phyloP scores from a whole-genome alignment of 805 yeast species.

The Wickerhamomyces bovis region DNA sequence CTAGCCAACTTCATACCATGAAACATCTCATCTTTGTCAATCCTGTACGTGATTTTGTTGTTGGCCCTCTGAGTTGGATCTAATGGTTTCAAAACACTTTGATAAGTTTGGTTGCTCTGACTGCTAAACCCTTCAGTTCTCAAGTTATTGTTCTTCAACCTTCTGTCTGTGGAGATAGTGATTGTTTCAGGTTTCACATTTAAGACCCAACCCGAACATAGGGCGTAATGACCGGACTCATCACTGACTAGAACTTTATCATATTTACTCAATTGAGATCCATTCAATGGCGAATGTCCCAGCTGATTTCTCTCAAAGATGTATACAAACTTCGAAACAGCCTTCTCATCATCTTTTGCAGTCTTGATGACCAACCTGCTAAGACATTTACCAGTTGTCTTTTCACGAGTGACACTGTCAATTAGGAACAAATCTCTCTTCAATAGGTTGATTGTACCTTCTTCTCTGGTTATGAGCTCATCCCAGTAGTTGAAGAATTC shows the following conservation, averaged over 20 bases:
- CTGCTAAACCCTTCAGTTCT: conserved; percentile 35
- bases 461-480: conserved; percentile 65
- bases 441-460: conserved; percentile 43
- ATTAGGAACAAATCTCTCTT: conserved; percentile 57
- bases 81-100: conserved; percentile 36
- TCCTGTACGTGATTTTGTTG: conserved; percentile 39
- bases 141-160: conserved; percentile 35
- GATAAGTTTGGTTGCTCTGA: conserved; percentile 42
- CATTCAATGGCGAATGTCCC: conserved; percentile 15
- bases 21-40: conserved; percentile 76
- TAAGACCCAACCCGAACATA: conserved; percentile 57
- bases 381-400: conserved; percentile 50
- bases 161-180: conserved; percentile 46
- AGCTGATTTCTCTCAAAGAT: conserved; percentile 36
- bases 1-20: conserved; percentile 74
- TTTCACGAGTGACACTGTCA: conserved; percentile 53
- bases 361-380: conserved; percentile 41
- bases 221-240: conserved; percentile 69
- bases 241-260: conserved; percentile 76
- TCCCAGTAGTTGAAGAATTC: conserved; percentile 73
- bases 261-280: conserved; percentile 45
- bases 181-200: conserved; percentile 37
- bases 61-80: conserved; percentile 8
- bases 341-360: conserved; percentile 16
- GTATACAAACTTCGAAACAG: conserved; percentile 34